A percentile compares a stretch with the other conserved stretches of the same genome.
Evolutionary conservation across 306 rosid genomes (phyloP).

Genomic region (Castanopsis chinensis): DNA sequence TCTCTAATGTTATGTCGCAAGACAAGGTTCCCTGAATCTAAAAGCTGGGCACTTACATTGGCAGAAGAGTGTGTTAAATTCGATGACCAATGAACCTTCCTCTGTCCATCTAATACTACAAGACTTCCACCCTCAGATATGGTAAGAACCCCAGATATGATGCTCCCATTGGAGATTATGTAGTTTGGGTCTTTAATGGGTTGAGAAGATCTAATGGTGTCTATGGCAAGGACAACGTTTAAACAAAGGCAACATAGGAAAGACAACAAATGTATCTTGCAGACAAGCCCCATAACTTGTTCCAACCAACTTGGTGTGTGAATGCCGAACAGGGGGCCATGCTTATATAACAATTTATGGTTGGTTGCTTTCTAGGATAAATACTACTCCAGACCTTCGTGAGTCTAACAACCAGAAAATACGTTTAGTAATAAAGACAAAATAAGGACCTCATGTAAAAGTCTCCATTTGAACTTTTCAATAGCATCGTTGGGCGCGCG

Average conservation of each 20-base stretch:
- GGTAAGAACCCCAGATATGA: constrained; percentile 12
- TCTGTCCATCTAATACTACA: constrained; percentile 23
- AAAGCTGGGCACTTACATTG: constrained; percentile 23
- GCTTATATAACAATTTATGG: no score
- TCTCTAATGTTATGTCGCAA: constrained; percentile 1
- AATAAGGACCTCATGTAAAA: no score
- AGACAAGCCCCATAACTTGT: not conserved
- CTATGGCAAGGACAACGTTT: not conserved
- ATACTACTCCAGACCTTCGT: no score
- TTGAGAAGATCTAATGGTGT: not conserved
- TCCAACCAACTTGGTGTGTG: no score
- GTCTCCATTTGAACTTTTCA: no score
- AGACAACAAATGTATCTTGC: not conserved
- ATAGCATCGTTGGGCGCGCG: no score
- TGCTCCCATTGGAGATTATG: not conserved
- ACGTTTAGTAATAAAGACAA: no score
- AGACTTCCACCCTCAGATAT: constrained; percentile 31
- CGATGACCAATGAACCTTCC: constrained; percentile 31
- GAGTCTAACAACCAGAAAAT: no score
- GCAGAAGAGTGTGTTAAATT: not conserved
- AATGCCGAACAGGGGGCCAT: no score
- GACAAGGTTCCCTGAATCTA: constrained; percentile 38
- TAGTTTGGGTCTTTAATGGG: not conserved
- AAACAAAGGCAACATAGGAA: not conserved
- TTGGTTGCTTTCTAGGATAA: no score